These are phyloP conservation scores for Debaryomyces psychrophilus DNA, from an alignment of 1,139 yeast genomes.

Conservation along the genomic window DNA sequence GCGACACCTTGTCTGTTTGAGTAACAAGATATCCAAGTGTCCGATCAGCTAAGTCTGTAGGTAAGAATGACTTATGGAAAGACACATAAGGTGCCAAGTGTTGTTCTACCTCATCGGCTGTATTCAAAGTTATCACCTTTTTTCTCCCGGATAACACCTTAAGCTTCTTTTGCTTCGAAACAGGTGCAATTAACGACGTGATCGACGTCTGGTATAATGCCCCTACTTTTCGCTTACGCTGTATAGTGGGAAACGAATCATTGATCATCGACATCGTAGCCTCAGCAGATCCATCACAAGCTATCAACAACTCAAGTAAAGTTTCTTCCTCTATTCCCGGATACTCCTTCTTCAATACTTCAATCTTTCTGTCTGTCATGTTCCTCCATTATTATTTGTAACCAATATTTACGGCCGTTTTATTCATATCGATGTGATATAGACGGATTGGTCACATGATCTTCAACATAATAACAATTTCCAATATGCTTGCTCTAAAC, in stretches of 20 bases:
- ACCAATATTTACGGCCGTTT: background rate
- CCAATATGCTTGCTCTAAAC: background rate
- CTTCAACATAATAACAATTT: background rate
- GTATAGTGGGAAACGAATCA: constrained; percentile 23
- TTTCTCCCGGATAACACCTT: background rate
- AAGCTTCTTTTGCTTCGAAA: constrained; percentile 14
- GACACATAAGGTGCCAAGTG: constrained; percentile 49
- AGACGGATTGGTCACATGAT: background rate
- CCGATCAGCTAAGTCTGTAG: constrained; percentile 47
- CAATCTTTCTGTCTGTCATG: constrained; percentile 13
- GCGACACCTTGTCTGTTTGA: constrained; percentile 40
- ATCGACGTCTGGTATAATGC: constrained; percentile 26
- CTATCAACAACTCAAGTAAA: constrained; percentile 38
- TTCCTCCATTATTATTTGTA: background rate
- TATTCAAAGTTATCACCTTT: constrained; percentile 18
- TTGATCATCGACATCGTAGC: constrained; percentile 31
- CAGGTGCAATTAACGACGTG: constrained; percentile 21
- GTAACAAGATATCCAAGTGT: constrained; percentile 44
- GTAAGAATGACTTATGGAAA: constrained; percentile 54
- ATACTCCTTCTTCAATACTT: constrained; percentile 18
- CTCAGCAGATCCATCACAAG: constrained; percentile 42
- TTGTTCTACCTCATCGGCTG: constrained; percentile 44
- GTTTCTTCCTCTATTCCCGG: constrained; percentile 26
- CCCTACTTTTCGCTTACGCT: constrained; percentile 19
- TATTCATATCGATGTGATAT: background rate